A percentile compares a stretch with the other conserved stretches of the same genome.
These are phyloP conservation scores for Antrodiella citrinella DNA, from an alignment of 768 basidiomycete genomes.

Conservation along the genomic window DNA sequence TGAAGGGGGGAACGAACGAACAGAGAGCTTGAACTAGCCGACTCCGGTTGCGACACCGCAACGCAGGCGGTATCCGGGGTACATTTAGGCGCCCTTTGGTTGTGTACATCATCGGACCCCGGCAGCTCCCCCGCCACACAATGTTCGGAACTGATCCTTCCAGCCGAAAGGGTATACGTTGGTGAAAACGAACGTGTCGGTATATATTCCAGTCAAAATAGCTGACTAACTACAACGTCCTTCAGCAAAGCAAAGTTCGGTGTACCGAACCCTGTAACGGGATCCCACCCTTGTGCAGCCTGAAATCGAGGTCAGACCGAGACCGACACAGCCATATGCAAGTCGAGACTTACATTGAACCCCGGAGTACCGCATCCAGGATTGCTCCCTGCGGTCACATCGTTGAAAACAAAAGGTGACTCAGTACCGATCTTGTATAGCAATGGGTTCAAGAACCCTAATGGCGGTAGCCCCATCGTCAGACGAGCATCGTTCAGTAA, in stretches of 20 bases:
- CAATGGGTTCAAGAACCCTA: constrained; percentile 31
- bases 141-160: too few species aligned
- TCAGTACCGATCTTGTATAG: constrained; percentile 17
- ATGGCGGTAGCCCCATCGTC: constrained; percentile 18
- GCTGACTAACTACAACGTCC: constrained; percentile 4
- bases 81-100: too few species aligned
- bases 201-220: too few species aligned
- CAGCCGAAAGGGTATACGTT: too few species aligned
- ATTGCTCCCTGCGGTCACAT: constrained; percentile 25
- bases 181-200: too few species aligned
- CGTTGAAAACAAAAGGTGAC: constrained; percentile 19
- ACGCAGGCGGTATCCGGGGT: too few species aligned
- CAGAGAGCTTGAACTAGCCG: too few species aligned
- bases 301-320: constrained; percentile 5
- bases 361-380: constrained; percentile 28
- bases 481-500: constrained; percentile 36
- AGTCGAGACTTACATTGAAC: constrained; percentile 14
- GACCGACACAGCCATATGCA: background rate
- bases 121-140: too few species aligned
- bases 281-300: constrained; percentile 26
- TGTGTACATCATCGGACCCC: too few species aligned
- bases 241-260: constrained; percentile 24
- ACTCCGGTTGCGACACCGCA: too few species aligned
- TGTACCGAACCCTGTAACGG: constrained; percentile 28
- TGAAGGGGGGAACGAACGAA: background rate